Percentiles rank a stretch among this genome's conserved stretches.
These are phyloP conservation scores for Geosmithia putterillii DNA, from an alignment of 2,329 filamentous ascomycete genomes.

Conservation along the genomic window DNA sequence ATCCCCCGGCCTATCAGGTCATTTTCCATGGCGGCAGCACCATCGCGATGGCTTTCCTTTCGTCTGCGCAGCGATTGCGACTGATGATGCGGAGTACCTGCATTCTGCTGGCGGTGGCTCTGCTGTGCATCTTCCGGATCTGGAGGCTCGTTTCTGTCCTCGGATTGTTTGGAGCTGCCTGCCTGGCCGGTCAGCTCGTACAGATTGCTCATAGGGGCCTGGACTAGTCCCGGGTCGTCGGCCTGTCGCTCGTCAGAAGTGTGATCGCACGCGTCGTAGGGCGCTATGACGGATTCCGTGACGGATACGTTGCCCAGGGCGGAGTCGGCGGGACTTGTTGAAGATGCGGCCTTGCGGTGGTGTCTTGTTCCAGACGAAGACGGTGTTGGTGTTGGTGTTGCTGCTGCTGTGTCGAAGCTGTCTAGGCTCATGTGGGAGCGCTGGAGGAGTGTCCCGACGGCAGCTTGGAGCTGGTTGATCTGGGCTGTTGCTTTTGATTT, in stretches of 20 bases:
- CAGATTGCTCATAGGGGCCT: constrained; percentile 7
- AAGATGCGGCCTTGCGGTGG: not conserved
- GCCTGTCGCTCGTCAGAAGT: constrained; percentile 7
- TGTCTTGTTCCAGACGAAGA: not conserved
- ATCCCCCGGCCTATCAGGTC: constrained; percentile 38
- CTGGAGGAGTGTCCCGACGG: constrained; percentile 6
- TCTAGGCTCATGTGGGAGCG: constrained; percentile 3
- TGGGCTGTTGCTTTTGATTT: constrained; percentile 5
- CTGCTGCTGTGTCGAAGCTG: not conserved
- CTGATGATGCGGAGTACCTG: too few relatives aligned
- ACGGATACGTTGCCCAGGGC: constrained; percentile 1
- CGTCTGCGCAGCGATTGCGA: not conserved
- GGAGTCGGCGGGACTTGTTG: constrained; percentile 3
- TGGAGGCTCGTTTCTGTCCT: too few relatives aligned
- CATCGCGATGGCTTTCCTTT: constrained; percentile 5
- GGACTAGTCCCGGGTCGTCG: constrained; percentile 11
- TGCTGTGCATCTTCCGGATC: too few relatives aligned
- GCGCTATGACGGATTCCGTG: constrained; percentile 2
- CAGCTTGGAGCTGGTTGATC: constrained; percentile 6
- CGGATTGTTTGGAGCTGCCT: constrained; percentile 2
- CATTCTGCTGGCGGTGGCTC: too few relatives aligned
- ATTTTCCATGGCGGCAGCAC: constrained; percentile 1
- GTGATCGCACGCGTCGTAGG: constrained; percentile 1
- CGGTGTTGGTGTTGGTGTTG: not conserved
- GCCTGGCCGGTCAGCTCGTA: constrained; percentile 6